phyloP scores from a whole-genome alignment of 768 basidiomycete genomes.

The Chiua virens region DNA sequence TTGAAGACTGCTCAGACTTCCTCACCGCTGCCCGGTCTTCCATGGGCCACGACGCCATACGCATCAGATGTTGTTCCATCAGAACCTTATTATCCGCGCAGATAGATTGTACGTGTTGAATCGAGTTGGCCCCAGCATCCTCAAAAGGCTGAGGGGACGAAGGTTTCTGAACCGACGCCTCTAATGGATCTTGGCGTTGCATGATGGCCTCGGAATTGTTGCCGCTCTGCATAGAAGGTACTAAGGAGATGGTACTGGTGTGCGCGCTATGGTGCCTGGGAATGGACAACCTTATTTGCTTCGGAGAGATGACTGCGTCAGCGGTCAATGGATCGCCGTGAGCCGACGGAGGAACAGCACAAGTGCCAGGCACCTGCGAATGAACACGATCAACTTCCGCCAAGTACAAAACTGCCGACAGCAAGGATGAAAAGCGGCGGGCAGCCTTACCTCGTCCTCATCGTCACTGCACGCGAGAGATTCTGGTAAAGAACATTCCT shows the following conservation, averaged over 20 bases:
- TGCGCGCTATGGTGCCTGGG: neutral
- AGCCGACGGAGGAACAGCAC: neutral
- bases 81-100: no score
- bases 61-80: no score
- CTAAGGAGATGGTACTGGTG: no score
- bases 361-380: neutral
- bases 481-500: no score
- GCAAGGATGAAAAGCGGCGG: neutral
- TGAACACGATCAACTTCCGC: neutral
- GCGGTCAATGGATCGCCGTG: neutral
- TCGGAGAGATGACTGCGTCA: neutral
- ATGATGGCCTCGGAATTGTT: no score
- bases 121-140: slow-evolving; percentile 18
- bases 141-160: slow-evolving; percentile 10
- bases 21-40: no score
- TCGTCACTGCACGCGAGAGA: no score
- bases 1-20: no score
- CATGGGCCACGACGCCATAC: no score
- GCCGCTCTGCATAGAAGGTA: no score
- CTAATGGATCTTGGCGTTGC: slow-evolving; percentile 50
- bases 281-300: neutral
- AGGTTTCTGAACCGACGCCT: slow-evolving; percentile 40
- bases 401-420: neutral
- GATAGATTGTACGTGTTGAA: no score
- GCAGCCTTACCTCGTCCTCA: neutral